phyloP scores from a whole-genome alignment of 139 green algal genomes.

The Picochlorum sp. region DNA sequence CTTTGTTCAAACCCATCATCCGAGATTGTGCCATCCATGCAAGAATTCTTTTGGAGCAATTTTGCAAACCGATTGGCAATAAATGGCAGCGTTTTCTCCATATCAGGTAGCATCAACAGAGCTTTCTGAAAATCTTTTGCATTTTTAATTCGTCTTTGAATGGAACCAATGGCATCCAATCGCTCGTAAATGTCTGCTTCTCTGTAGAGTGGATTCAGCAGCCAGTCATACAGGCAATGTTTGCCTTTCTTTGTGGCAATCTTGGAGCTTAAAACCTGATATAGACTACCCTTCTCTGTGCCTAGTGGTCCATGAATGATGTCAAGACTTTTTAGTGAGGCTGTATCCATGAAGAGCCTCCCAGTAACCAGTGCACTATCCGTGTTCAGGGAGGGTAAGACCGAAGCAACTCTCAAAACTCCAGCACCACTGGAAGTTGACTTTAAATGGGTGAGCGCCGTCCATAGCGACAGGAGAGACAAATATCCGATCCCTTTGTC shows the following conservation, averaged over 20 bases:
- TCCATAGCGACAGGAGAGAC: background rate
- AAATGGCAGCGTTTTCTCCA: conserved; percentile 10
- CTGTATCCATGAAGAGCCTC: conserved; percentile 38
- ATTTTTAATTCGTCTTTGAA: conserved; percentile 10
- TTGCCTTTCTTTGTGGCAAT: conserved; percentile 28
- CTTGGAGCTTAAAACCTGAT: background rate
- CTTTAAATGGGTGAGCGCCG: background rate
- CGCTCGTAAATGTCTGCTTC: conserved; percentile 22
- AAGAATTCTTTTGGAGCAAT: conserved; percentile 4
- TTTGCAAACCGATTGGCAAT: conserved; percentile 2
- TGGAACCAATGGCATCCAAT: conserved; percentile 1
- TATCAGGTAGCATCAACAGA: conserved; percentile 2
- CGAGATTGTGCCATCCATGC: too few species aligned
- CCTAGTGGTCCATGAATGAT: conserved; percentile 33
- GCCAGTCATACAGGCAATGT: conserved; percentile 28
- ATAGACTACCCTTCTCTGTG: conserved; percentile 23
- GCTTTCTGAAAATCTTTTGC: conserved; percentile 13
- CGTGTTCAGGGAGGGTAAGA: too few species aligned
- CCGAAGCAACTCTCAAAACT: too few species aligned
- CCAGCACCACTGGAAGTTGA: too few species aligned
- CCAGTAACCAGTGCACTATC: background rate
- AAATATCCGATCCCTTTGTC: background rate
- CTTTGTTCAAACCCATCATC: too few species aligned
- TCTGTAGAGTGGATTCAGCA: conserved; percentile 25
- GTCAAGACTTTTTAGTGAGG: conserved; percentile 29